Evolutionary conservation across 805 yeast species (phyloP).

Genomic region (Saccharomycopsis sp.): DNA sequence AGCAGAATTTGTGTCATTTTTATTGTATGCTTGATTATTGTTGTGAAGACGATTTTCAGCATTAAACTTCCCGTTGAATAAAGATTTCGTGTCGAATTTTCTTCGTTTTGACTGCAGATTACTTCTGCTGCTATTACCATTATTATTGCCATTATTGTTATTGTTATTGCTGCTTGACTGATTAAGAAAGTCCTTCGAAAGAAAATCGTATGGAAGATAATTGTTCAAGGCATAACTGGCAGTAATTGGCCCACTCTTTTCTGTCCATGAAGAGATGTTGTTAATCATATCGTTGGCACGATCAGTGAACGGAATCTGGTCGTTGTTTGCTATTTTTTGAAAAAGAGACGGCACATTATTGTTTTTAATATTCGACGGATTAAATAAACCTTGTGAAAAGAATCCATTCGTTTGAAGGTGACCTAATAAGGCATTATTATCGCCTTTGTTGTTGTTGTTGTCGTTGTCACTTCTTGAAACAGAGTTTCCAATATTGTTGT

Average conservation of each 20-base stretch:
- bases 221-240: conserved; percentile 21
- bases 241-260: conserved; percentile 33
- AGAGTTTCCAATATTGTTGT: background rate
- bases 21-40: background rate
- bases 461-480: conserved; percentile 1
- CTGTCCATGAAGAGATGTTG: conserved; percentile 57
- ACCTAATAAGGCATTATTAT: background rate
- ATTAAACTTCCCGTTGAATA: conserved; percentile 15
- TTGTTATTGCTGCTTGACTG: background rate
- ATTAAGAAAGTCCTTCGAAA: conserved; percentile 18
- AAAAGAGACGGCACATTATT: background rate
- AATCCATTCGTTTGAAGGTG: background rate
- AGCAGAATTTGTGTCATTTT: background rate
- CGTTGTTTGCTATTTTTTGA: conserved; percentile 8
- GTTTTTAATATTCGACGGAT: background rate
- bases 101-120: background rate
- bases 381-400: background rate
- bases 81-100: conserved; percentile 13
- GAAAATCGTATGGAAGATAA: conserved; percentile 14
- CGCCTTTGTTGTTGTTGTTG: background rate
- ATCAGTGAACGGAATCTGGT: conserved; percentile 28
- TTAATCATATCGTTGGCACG: conserved; percentile 55
- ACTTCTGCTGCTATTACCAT: background rate
- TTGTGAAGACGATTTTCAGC: background rate
- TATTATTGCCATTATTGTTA: conserved; percentile 1